These are phyloP conservation scores for Kalmusia sp. DNA, from an alignment of 2,329 filamentous ascomycete species.

Conservation along the genomic window DNA sequence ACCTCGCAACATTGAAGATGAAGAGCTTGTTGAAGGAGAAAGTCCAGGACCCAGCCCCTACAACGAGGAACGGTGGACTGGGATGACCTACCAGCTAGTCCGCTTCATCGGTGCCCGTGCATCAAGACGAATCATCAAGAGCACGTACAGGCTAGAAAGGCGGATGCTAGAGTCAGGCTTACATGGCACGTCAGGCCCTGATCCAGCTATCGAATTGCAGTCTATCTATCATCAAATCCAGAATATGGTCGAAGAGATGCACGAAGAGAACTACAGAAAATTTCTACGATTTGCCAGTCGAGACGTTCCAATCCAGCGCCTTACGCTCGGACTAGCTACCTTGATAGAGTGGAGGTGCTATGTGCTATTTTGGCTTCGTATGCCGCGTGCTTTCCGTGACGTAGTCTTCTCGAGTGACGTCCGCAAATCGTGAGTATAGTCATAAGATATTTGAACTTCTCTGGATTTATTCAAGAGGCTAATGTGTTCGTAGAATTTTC, in stretches of 20 bases:
- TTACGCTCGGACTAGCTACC: constrained; percentile 39
- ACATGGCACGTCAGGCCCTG: constrained; percentile 39
- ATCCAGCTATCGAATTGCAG: constrained; percentile 42
- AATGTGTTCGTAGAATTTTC: constrained; percentile 37
- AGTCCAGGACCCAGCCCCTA: constrained; percentile 39
- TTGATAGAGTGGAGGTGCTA: constrained; percentile 48
- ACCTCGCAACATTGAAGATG: constrained; percentile 48
- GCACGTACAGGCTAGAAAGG: constrained; percentile 46
- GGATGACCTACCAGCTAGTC: constrained; percentile 45
- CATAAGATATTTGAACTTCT: not conserved
- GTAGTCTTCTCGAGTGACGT: constrained; percentile 44
- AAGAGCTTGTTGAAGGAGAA: constrained; percentile 45
- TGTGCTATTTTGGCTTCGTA: constrained; percentile 48
- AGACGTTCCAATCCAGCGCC: constrained; percentile 39
- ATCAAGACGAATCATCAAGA: constrained; percentile 44
- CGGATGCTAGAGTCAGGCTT: constrained; percentile 44
- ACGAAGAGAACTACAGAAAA: constrained; percentile 41
- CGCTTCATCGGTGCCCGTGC: constrained; percentile 43
- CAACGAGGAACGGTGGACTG: constrained; percentile 41
- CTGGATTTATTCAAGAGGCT: not conserved
- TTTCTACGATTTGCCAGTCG: constrained; percentile 40
- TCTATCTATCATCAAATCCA: constrained; percentile 45
- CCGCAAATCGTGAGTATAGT: constrained; percentile 41
- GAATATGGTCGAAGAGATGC: constrained; percentile 43
- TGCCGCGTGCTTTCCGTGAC: constrained; percentile 46